Evolutionary conservation across 163 green algal genomes (phyloP), one percentile per base, ranked within the genome.

Genomic region (Scenedesmus sp.): DNA sequence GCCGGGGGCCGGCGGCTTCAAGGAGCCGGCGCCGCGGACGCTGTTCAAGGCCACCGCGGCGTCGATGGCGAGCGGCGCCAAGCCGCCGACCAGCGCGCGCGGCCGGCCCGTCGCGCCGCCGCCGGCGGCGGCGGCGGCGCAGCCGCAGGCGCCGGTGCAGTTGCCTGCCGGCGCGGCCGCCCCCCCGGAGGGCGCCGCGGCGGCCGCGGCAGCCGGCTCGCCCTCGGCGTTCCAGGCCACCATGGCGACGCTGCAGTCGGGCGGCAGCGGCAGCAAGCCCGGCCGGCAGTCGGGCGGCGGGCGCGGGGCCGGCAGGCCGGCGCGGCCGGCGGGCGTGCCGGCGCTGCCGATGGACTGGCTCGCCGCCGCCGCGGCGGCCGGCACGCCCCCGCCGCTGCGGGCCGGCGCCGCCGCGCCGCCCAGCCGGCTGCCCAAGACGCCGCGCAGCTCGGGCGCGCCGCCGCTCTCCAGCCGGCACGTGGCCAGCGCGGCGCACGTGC

Each of bases 201-300:
- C 58, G 45, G 58, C 24, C 14, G 20, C 33, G 31, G 60, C 60
- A 51, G 57, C 11, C 57, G 54, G 17, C 28, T 80, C 42, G 9
- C 70, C 71, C 31, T 71, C 71, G 31, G 57, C 48, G 13, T 80
- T 80, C 47, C 62, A 39, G 39, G 71, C 71, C 29, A 80, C 71
- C 7, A 80, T 80, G 71, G 47, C 42, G 14, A 71, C 58, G 22
- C 31, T 80, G 58, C 42, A 77, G 28, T 24, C 44, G n/a, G 31
- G 51, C 29, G 54, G 58, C 22, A 63, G 58, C 9, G 47, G 44
- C 42, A 63, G 45, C 22, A 80, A 71, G 34, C 7, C 1, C 20
- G 67, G 58, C 71, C 45, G 34, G 47, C 57, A n/a, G n/a, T n/a
- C n/a, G n/a, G n/a, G n/a, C n/a, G n/a, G n/a, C n/a, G n/a, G 39